Evolutionary conservation across 2,329 filamentous ascomycete genomes (phyloP).

Genomic region (Sporothrix pallida): DNA sequence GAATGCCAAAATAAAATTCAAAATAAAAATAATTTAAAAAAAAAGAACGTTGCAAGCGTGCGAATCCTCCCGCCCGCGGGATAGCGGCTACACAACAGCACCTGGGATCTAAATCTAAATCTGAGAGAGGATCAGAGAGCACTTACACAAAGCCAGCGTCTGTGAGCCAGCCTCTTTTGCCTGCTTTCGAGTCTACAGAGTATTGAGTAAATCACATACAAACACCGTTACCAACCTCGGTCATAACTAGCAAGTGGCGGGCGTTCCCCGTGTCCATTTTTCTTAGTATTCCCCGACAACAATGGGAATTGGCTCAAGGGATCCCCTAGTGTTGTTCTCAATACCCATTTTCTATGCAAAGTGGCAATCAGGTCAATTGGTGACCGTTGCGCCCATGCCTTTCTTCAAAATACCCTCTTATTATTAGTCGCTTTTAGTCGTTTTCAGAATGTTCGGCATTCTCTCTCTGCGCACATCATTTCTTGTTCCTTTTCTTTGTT

Average conservation of each 20-base stretch:
- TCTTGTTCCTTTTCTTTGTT: neutral
- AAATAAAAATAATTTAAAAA: neutral
- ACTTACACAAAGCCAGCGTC: neutral
- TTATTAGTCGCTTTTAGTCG: neutral
- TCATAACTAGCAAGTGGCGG: neutral
- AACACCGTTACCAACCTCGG: neutral
- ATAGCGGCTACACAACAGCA: neutral
- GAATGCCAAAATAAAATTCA: neutral
- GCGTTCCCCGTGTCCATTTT: neutral
- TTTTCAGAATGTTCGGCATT: too few species aligned
- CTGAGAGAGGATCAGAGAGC: neutral
- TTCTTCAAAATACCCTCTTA: neutral
- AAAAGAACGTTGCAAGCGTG: conserved; percentile 21
- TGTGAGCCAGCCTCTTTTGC: neutral
- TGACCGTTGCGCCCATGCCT: neutral
- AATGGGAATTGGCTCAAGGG: neutral
- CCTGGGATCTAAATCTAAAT: neutral
- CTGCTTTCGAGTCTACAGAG: neutral
- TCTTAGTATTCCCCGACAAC: neutral
- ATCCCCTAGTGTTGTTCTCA: neutral
- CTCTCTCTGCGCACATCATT: neutral
- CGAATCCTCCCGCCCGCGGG: conserved; percentile 5
- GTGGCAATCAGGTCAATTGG: neutral
- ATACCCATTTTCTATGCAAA: neutral
- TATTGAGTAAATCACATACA: neutral